These are phyloP conservation scores for Lyophyllum semitale DNA, from an alignment of 768 basidiomycete species.

Conservation along the genomic window DNA sequence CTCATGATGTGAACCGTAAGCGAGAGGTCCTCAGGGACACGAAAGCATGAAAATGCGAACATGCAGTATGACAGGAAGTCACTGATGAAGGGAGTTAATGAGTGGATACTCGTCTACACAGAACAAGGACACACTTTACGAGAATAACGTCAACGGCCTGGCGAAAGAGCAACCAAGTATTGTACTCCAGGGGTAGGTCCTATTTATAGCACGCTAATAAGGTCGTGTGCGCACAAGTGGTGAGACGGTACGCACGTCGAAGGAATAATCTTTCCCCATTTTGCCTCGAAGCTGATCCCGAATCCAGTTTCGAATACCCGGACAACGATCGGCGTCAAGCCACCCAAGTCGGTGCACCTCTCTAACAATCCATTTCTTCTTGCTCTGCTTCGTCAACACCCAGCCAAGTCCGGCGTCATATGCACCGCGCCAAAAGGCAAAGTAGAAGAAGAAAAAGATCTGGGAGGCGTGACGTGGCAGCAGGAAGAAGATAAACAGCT, in stretches of 20 bases:
- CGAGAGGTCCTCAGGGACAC: conserved; percentile 80
- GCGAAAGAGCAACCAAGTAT: conserved; percentile 94
- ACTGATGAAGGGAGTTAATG: background rate
- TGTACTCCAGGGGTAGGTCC: conserved; percentile 92
- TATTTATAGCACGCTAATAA: conserved; percentile 27
- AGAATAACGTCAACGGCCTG: conserved; percentile 96
- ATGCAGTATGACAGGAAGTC: conserved; percentile 56
- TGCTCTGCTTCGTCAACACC: conserved; percentile 94
- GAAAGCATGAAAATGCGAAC: conserved; percentile 93
- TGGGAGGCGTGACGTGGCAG: conserved; percentile 59
- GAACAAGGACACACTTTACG: conserved; percentile 69
- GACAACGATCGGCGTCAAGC: conserved; percentile 76
- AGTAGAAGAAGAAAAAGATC: conserved; percentile 85
- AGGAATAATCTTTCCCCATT: conserved; percentile 94
- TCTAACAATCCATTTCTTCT: conserved; percentile 90
- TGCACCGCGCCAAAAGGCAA: conserved; percentile 88
- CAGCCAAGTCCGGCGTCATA: conserved; percentile 95
- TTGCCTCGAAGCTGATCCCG: conserved; percentile 83
- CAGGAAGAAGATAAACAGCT: conserved; percentile 70
- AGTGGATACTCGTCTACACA: background rate
- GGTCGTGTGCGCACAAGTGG: conserved; percentile 1
- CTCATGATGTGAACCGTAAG: conserved; percentile 74
- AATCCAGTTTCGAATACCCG: conserved; percentile 79
- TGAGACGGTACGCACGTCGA: conserved; percentile 53
- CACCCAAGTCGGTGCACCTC: conserved; percentile 79